Percentiles rank a stretch among this genome's conserved stretches.
Conservation (phyloP, 106 monocot species). For the Allium fistulosum region DNA sequence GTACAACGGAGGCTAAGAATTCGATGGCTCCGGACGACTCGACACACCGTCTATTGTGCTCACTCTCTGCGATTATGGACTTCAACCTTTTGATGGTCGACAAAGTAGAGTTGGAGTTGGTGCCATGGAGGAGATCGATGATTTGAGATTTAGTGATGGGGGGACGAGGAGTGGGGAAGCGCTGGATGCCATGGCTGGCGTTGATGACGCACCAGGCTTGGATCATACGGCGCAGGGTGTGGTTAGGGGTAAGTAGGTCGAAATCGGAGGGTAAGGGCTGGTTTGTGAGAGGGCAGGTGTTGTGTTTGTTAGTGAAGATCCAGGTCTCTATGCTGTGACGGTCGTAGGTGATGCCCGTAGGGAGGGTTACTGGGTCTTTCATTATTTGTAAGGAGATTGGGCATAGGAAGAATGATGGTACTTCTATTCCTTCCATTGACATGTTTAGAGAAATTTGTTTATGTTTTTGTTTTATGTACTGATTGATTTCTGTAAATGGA, state of each 20-base stretch:
- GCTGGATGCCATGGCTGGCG: conserved; percentile 18
- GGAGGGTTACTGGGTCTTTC: conserved; percentile 48
- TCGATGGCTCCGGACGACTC: not conserved
- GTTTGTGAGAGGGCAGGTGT: conserved; percentile 49
- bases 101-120: not conserved
- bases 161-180: conserved; percentile 27
- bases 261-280: conserved; percentile 16
- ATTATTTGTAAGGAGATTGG: conserved; percentile 69
- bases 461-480: not conserved
- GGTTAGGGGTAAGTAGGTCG: conserved; percentile 38
- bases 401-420: conserved; percentile 51
- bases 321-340: conserved; percentile 50
- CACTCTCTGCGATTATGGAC: conserved; percentile 25
- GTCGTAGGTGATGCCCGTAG: conserved; percentile 70
- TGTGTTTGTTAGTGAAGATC: conserved; percentile 23
- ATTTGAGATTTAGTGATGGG: conserved; percentile 21
- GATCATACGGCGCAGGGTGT: conserved; percentile 58
- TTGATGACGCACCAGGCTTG: conserved; percentile 49
- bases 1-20: not conserved
- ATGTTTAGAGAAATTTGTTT: not conserved
- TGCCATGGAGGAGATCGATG: conserved; percentile 8
- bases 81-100: not conserved
- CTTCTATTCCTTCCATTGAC: conserved; percentile 12
- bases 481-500: not conserved
- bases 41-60: conserved; percentile 35